A percentile compares a stretch with the other conserved stretches of the same genome.
phyloP scores from a whole-genome alignment of 1,284 basidiomycete genomes.

The Erythrobasidium hasegawianum region DNA sequence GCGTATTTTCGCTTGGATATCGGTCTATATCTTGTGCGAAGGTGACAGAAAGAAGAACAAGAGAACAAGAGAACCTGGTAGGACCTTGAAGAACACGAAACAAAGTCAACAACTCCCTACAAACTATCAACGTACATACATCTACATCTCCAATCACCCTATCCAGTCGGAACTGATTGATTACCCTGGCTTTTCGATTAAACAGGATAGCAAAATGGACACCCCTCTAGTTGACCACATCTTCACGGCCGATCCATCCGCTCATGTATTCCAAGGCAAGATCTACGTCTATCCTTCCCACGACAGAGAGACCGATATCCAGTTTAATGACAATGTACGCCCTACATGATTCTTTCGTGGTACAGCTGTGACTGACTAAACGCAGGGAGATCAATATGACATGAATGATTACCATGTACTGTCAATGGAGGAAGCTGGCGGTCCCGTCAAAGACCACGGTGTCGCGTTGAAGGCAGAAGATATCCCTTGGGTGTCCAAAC shows the following conservation, averaged over 20 bases:
- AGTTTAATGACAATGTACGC: constrained; percentile 42
- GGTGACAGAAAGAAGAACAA: too few species aligned
- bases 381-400: constrained; percentile 47
- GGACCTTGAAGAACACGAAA: too few species aligned
- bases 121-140: too few species aligned
- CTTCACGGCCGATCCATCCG: constrained; percentile 48
- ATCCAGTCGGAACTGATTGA: too few species aligned
- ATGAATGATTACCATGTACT: constrained; percentile 48
- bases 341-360: too few species aligned
- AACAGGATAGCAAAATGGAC: constrained; percentile 40
- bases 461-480: constrained; percentile 43
- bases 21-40: too few species aligned
- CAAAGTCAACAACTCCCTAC: too few species aligned
- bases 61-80: too few species aligned
- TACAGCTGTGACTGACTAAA: too few species aligned
- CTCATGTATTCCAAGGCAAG: constrained; percentile 43
- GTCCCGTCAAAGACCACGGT: constrained; percentile 46
- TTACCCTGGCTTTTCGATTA: too few species aligned
- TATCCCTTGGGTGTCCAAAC: constrained; percentile 46
- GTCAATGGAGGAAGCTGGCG: constrained; percentile 43
- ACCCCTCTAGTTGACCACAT: constrained; percentile 45
- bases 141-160: too few species aligned
- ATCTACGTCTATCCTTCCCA: constrained; percentile 48
- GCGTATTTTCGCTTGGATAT: too few species aligned
- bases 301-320: constrained; percentile 45